Conservation (phyloP, 139 green algal genomes). For the Raphidocelis subcapitata region DNA sequence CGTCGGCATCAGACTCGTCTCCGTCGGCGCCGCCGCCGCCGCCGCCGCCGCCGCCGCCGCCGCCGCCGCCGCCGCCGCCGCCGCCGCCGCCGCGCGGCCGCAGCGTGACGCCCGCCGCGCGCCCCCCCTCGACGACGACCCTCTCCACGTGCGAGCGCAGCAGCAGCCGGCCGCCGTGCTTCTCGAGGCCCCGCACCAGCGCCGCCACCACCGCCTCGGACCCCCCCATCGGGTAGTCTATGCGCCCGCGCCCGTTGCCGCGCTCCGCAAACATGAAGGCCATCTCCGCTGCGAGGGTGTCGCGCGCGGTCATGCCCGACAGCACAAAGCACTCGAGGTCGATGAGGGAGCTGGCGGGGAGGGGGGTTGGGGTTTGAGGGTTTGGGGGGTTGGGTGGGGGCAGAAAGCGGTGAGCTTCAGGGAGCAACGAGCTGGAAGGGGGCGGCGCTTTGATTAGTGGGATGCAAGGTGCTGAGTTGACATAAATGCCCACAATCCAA, state of each 20-base stretch:
- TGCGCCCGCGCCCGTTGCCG: conserved; percentile 45
- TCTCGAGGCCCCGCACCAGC: conserved; percentile 70
- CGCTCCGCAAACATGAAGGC: conserved; percentile 81
- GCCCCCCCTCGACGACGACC: conserved; percentile 55
- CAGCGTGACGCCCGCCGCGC: conserved; percentile 61
- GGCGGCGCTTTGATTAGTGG: no score
- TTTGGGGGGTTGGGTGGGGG: no score
- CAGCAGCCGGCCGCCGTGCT: conserved; percentile 66
- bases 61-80: not conserved
- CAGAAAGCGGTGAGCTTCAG: no score
- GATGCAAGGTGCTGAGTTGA: no score
- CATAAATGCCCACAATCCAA: no score
- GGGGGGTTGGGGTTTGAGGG: not conserved
- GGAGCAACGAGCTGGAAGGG: no score
- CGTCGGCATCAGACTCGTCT: not conserved
- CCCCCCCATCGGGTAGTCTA: conserved; percentile 70
- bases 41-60: no score
- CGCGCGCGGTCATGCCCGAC: conserved; percentile 56
- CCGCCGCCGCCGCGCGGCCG: not conserved
- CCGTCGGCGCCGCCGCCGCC: no score
- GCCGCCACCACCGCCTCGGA: conserved; percentile 71
- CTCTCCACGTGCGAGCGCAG: conserved; percentile 72
- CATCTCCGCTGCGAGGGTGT: conserved; percentile 61
- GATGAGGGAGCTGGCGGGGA: conserved; percentile 62
- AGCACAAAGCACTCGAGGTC: conserved; percentile 88